A percentile compares a stretch with the other conserved stretches of the same genome.
phyloP scores from a whole-genome alignment of 2,329 filamentous ascomycete genomes.

The Parastagonospora avenae region DNA sequence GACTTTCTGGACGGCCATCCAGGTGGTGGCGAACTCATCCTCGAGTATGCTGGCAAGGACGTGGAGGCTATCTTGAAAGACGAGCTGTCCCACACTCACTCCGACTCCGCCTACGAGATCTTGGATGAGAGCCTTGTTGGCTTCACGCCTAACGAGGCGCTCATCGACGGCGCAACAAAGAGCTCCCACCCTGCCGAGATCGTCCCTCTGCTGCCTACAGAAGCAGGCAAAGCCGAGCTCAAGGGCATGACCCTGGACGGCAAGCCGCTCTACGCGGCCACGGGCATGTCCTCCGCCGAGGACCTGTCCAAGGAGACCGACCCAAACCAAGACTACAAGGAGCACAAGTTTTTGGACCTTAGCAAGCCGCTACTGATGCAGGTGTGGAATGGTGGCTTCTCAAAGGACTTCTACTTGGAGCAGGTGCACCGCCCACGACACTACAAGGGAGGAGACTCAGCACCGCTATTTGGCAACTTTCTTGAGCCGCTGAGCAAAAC shows the following conservation, averaged over 20 bases:
- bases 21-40: conserved; percentile 83
- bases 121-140: conserved; percentile 86
- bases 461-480: conserved; percentile 96
- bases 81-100: conserved; percentile 80
- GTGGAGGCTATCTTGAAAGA: conserved; percentile 82
- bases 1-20: conserved; percentile 90
- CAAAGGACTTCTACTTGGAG: conserved; percentile 94
- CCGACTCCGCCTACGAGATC: conserved; percentile 93
- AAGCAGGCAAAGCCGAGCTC: conserved; percentile 56
- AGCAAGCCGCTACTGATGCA: conserved; percentile 83
- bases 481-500: conserved; percentile 97
- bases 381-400: conserved; percentile 85
- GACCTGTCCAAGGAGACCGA: conserved; percentile 90
- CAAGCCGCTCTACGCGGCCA: conserved; percentile 62
- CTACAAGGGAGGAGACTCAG: conserved; percentile 90
- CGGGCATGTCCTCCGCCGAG: conserved; percentile 87
- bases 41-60: conserved; percentile 90
- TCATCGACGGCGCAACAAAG: conserved; percentile 57
- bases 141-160: conserved; percentile 70
- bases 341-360: conserved; percentile 92
- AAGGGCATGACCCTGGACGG: conserved; percentile 54
- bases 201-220: conserved; percentile 58
- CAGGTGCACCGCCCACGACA: conserved; percentile 95
- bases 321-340: conserved; percentile 74
- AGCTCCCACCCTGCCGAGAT: conserved; percentile 56